Evolutionary conservation across 1,284 basidiomycete species (phyloP).

Genomic region (Puccinia novopanici): DNA sequence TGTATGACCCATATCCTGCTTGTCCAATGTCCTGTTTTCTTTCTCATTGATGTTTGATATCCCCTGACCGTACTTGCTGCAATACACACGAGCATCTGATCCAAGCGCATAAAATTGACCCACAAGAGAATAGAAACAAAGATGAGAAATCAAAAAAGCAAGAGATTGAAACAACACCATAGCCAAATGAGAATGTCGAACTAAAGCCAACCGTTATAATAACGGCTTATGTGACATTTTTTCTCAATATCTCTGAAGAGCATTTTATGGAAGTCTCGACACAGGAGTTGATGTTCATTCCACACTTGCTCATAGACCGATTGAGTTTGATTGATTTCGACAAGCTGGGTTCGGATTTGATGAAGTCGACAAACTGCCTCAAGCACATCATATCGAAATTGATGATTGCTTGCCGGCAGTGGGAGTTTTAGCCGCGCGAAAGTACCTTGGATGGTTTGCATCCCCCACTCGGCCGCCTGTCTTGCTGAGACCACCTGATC

Average conservation of each 20-base stretch:
- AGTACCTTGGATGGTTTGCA: background rate
- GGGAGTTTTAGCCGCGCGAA: background rate
- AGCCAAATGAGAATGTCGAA: too few species aligned
- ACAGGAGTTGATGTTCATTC: background rate
- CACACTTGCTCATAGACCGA: background rate
- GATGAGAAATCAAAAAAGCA: too few species aligned
- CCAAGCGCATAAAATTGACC: too few species aligned
- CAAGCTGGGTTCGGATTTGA: background rate
- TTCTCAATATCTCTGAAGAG: background rate
- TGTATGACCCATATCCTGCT: too few species aligned
- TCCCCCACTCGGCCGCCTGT: too few species aligned
- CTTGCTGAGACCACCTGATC: too few species aligned
- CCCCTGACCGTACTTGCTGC: too few species aligned
- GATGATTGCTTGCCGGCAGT: background rate
- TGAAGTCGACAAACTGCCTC: background rate
- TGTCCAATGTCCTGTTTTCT: too few species aligned
- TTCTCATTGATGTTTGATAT: too few species aligned
- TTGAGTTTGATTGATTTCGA: background rate
- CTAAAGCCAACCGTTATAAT: background rate
- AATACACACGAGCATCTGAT: too few species aligned
- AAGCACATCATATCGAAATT: background rate
- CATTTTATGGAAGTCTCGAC: background rate
- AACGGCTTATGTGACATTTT: background rate
- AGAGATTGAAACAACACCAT: too few species aligned
- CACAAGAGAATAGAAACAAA: too few species aligned